phyloP scores from a whole-genome alignment of 2,329 filamentous ascomycete genomes.

The Trichoderma sp. region DNA sequence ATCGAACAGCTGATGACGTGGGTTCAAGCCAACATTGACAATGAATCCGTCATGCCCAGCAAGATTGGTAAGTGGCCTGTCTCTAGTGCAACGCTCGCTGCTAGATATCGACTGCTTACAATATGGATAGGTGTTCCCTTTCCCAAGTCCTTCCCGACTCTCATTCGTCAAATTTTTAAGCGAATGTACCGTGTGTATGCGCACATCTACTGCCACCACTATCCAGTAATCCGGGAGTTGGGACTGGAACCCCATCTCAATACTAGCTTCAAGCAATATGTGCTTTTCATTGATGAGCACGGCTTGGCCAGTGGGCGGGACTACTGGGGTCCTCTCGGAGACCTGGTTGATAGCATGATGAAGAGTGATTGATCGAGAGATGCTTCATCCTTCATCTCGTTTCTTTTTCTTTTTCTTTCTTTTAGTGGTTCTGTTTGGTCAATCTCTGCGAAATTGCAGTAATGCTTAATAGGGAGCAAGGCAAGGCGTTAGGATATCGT shows the following conservation, averaged over 20 bases:
- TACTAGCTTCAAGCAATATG: slow-evolving; percentile 99
- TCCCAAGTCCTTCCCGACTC: slow-evolving; percentile 82
- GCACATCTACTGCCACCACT: slow-evolving; percentile 99
- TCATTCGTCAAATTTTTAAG: slow-evolving; percentile 97
- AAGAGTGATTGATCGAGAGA: slow-evolving; percentile 67
- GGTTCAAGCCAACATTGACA: slow-evolving; percentile 94
- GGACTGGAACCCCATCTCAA: slow-evolving; percentile 96
- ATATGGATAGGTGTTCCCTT: slow-evolving; percentile 73
- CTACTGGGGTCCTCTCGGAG: slow-evolving; percentile 93
- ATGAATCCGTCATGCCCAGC: slow-evolving; percentile 91
- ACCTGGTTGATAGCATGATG: slow-evolving; percentile 97
- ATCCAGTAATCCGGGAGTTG: slow-evolving; percentile 91
- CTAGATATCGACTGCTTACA: slow-evolving; percentile 18
- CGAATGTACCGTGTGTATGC: slow-evolving; percentile 97
- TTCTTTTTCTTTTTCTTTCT: neutral
- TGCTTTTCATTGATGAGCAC: slow-evolving; percentile 97
- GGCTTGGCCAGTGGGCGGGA: slow-evolving; percentile 88
- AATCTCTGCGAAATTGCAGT: slow-evolving; percentile 4
- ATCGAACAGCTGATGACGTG: slow-evolving; percentile 97
- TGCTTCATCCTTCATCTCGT: neutral
- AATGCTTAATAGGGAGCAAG: slow-evolving; percentile 17
- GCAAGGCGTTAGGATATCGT: slow-evolving; percentile 26
- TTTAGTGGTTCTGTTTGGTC: neutral
- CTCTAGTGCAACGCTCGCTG: neutral
- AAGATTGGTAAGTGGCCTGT: slow-evolving; percentile 63